These are phyloP conservation scores for Schizosaccharomyces pombe DNA, from an alignment of 805 yeast genomes.

Conservation along the genomic window DNA sequence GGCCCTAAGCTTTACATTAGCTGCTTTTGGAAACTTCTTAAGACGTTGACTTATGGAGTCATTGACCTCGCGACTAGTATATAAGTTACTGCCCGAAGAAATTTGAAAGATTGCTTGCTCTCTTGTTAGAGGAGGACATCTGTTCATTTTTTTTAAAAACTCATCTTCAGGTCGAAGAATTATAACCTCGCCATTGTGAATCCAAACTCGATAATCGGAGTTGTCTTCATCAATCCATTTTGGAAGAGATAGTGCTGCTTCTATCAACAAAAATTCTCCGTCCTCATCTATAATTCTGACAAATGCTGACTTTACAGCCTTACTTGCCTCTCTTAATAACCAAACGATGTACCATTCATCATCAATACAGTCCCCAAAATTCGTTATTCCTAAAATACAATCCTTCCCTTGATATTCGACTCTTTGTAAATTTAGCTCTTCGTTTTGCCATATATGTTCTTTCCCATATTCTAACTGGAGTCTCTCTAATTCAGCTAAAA, in stretches of 20 bases:
- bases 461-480: not conserved
- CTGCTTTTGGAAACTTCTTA: slow-evolving; percentile 8
- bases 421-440: not conserved
- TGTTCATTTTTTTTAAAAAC: not conserved
- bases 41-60: slow-evolving; percentile 3
- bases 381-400: slow-evolving; percentile 3
- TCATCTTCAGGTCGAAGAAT: slow-evolving; percentile 8
- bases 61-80: not conserved
- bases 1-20: slow-evolving; percentile 10
- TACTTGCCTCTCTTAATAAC: slow-evolving; percentile 11
- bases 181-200: slow-evolving; percentile 9
- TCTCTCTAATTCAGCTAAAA: not conserved
- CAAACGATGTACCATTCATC: slow-evolving; percentile 16
- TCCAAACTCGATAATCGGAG: slow-evolving; percentile 23
- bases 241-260: slow-evolving; percentile 25
- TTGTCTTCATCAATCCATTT: slow-evolving; percentile 25
- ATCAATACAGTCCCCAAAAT: slow-evolving; percentile 14
- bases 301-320: slow-evolving; percentile 7
- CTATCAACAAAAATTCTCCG: slow-evolving; percentile 32
- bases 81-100: not conserved
- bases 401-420: not conserved
- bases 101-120: slow-evolving; percentile 4
- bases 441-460: not conserved
- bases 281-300: slow-evolving; percentile 23
- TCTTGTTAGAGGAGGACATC: slow-evolving; percentile 5